Base-by-base conservation (phyloP, 2,329 filamentous ascomycete species). In the Daldinia sp. region DNA sequence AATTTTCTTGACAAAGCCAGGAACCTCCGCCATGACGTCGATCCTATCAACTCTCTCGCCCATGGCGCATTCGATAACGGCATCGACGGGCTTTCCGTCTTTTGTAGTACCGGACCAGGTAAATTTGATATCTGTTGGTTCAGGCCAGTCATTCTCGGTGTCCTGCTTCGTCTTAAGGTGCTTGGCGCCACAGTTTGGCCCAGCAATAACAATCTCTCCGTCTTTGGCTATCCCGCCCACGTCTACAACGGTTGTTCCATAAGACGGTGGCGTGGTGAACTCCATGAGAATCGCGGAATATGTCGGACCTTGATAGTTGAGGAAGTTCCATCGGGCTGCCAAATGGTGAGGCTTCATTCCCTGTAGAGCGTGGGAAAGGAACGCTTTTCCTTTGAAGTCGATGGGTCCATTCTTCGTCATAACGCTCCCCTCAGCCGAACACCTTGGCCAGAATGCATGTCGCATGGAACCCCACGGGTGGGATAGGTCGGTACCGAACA, bases 301-400 rank as follows among this genome's bases (percentile, higher is more conserved):
- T 20, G 86, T 93, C 23, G 93, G 91, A 13, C 93, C 91, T 79
- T 98, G 94, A 84, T 97, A 97, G 82, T 94, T 89, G 81, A 89
- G 86, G 83, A 98, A 99, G 82, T 96, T 97, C 96, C 96, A 99
- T 71, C 88, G 89, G 33, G 92, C 90, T 69, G 95, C 94, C 67
- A 94, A 92, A 79, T 99, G 97, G 81, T 99, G 96, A 44, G 96
- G 96, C 87, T 99, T 99, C 95, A 98, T 98, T 79, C 94, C 96
- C 83, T 98, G 96, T 57, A 98, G 84, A 44, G 93, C 94, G 80
- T 96, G 92, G 73, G 91, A 86, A 82, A 94, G 95, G 76, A 97
- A 84, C 35, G 90, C 94, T 70, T 86, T 88, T 64, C 95, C 95
- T 76, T 89, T 91, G 79, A 97, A 90, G 79, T 97, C 91, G 69